These are phyloP conservation scores for Crotalaria pallida DNA, from an alignment of 306 rosid species.

Conservation along the genomic window DNA sequence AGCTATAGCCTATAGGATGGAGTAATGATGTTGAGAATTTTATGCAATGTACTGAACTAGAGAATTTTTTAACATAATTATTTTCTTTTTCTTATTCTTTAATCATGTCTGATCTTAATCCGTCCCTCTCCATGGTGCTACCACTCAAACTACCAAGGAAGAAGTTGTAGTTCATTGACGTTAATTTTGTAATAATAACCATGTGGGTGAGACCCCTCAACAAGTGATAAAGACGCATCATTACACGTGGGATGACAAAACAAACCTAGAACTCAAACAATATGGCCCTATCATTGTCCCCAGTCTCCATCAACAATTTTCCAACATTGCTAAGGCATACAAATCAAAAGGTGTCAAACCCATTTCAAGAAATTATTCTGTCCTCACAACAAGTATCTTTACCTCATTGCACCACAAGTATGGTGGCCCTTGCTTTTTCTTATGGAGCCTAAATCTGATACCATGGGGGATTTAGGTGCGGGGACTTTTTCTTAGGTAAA, in stretches of 20 bases:
- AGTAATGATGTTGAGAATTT: not conserved
- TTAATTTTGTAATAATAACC: not conserved
- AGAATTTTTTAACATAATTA: not conserved
- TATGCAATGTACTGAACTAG: not conserved
- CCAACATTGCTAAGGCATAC: not conserved
- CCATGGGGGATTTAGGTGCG: not conserved
- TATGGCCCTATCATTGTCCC: not conserved
- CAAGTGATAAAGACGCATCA: not conserved
- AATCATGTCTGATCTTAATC: not conserved
- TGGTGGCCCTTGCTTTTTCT: conserved; percentile 7
- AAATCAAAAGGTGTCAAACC: conserved; percentile 3
- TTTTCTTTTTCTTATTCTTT: not conserved
- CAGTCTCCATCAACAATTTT: not conserved
- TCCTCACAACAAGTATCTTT: not conserved
- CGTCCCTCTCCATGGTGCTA: not conserved
- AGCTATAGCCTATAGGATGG: too few species aligned
- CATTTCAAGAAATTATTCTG: conserved; percentile 20
- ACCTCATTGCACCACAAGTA: not conserved
- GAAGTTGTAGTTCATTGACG: not conserved
- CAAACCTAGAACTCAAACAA: not conserved
- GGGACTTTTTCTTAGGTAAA: not conserved
- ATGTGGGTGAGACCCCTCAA: conserved; percentile 15
- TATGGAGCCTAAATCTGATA: not conserved
- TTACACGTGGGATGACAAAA: conserved; percentile 19
- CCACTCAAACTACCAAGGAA: conserved; percentile 5